These are phyloP conservation scores for Verticillium zaregamsianum DNA, from an alignment of 2,329 filamentous ascomycete species.

Conservation along the genomic window DNA sequence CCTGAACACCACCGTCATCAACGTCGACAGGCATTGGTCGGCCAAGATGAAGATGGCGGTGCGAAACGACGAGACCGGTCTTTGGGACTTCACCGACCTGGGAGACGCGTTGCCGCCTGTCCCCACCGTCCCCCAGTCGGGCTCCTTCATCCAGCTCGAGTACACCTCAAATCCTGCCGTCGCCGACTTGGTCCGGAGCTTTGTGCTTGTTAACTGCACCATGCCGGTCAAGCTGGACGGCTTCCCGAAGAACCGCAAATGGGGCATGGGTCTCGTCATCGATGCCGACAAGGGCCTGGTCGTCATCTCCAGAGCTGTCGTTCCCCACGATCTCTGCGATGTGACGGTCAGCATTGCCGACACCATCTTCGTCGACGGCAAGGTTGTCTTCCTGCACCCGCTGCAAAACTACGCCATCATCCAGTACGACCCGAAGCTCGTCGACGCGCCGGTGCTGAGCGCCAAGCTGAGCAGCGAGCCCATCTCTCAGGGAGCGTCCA, in stretches of 20 bases:
- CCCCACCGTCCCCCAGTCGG: constrained; percentile 68
- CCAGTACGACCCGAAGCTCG: constrained; percentile 87
- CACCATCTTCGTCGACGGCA: constrained; percentile 89
- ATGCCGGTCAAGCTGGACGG: constrained; percentile 97
- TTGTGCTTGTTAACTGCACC: constrained; percentile 86
- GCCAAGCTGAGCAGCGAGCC: constrained; percentile 76
- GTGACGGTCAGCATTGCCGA: constrained; percentile 96
- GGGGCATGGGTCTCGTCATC: constrained; percentile 94
- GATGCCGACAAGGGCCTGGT: constrained; percentile 95
- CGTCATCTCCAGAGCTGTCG: constrained; percentile 86
- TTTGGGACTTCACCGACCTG: constrained; percentile 93
- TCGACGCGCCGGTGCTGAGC: constrained; percentile 89
- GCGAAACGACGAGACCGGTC: constrained; percentile 81
- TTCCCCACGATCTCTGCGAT: constrained; percentile 95
- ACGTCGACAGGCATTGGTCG: constrained; percentile 93
- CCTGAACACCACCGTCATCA: constrained; percentile 85
- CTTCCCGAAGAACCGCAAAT: constrained; percentile 92
- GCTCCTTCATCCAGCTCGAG: constrained; percentile 87
- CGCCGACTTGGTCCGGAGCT: constrained; percentile 90
- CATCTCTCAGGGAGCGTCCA: constrained; percentile 89
- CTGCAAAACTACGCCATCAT: constrained; percentile 96
- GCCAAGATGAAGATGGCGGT: constrained; percentile 90
- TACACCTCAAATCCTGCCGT: constrained; percentile 84
- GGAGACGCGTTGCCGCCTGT: constrained; percentile 74
- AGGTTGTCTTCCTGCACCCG: constrained; percentile 93